Evolutionary conservation across 306 rosid genomes (phyloP).

Genomic region (Biancaea sappan): DNA sequence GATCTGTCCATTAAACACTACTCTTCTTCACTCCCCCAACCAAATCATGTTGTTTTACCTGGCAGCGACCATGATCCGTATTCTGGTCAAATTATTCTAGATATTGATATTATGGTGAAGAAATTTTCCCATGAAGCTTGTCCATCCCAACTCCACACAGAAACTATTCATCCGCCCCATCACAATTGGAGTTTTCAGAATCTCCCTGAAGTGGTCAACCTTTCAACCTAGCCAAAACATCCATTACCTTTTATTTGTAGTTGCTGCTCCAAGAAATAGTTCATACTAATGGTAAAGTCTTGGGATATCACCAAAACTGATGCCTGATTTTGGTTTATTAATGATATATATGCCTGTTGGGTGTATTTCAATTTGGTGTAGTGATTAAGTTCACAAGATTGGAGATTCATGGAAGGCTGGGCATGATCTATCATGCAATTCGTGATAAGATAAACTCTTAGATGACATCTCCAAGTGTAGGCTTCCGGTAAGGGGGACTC

Average conservation of each 20-base stretch:
- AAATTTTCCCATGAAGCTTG: constrained; percentile 29
- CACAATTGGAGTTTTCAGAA: neutral
- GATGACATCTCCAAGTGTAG: neutral
- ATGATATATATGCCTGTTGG: too few species aligned
- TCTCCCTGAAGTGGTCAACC: neutral
- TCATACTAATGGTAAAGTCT: constrained; percentile 50
- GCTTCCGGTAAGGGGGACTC: constrained; percentile 23
- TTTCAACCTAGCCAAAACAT: constrained; percentile 39
- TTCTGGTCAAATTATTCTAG: neutral
- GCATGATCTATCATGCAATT: too few species aligned
- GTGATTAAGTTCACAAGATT: too few species aligned
- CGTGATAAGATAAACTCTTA: constrained; percentile 49
- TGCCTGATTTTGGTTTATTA: neutral
- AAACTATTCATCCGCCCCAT: neutral
- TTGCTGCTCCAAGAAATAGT: constrained; percentile 71
- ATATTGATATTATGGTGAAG: too few species aligned
- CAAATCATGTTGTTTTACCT: neutral
- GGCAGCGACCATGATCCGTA: neutral
- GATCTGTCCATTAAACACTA: neutral
- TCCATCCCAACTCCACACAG: constrained; percentile 22
- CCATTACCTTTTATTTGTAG: constrained; percentile 51
- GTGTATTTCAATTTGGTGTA: too few species aligned
- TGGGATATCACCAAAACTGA: neutral
- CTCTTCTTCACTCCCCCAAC: neutral
- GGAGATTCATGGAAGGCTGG: too few species aligned